Conservation (phyloP, 176 grass and related monocot species). For the Tuctoria greenei region DNA sequence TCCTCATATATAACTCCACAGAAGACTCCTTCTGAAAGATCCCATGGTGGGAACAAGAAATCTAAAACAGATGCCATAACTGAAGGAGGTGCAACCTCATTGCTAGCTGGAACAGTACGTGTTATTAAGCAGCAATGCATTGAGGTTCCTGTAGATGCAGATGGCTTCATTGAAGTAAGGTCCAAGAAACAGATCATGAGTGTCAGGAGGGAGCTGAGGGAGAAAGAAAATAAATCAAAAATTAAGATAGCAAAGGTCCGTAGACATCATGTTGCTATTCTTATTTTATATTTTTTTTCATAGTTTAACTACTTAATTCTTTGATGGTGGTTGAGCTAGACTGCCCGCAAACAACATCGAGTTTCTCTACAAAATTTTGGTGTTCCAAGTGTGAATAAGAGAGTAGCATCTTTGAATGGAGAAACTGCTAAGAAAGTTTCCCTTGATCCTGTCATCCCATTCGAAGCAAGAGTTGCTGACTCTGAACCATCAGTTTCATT, state of each 20-base stretch:
- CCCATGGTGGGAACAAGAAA: slow-evolving; percentile 46
- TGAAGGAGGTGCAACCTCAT: slow-evolving; percentile 48
- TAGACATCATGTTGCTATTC: slow-evolving; percentile 25
- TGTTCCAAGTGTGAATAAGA: slow-evolving; percentile 53
- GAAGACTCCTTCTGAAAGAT: slow-evolving; percentile 52
- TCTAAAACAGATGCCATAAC: slow-evolving; percentile 31
- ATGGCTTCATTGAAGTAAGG: slow-evolving; percentile 99
- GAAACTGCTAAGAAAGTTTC: slow-evolving; percentile 41
- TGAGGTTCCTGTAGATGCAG: slow-evolving; percentile 85
- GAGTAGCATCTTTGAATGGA: slow-evolving; percentile 25
- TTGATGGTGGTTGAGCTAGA: slow-evolving; percentile 47
- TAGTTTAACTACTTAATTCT: slow-evolving; percentile 26
- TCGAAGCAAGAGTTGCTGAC: slow-evolving; percentile 44
- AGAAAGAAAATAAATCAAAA: slow-evolving; percentile 92
- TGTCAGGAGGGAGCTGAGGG: slow-evolving; percentile 90
- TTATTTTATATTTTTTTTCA: slow-evolving; percentile 20
- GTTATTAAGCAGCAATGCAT: slow-evolving; percentile 86
- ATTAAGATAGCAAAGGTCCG: slow-evolving; percentile 77
- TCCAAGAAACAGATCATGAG: slow-evolving; percentile 94
- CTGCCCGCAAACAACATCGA: slow-evolving; percentile 59
- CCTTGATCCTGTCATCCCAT: slow-evolving; percentile 30
- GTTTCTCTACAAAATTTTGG: slow-evolving; percentile 41
- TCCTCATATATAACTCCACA: slow-evolving; percentile 41
- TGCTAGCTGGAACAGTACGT: slow-evolving; percentile 65
- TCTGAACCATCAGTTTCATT: slow-evolving; percentile 50